Conservation (phyloP, 331 rosid genomes). For the Telfairia occidentalis region DNA sequence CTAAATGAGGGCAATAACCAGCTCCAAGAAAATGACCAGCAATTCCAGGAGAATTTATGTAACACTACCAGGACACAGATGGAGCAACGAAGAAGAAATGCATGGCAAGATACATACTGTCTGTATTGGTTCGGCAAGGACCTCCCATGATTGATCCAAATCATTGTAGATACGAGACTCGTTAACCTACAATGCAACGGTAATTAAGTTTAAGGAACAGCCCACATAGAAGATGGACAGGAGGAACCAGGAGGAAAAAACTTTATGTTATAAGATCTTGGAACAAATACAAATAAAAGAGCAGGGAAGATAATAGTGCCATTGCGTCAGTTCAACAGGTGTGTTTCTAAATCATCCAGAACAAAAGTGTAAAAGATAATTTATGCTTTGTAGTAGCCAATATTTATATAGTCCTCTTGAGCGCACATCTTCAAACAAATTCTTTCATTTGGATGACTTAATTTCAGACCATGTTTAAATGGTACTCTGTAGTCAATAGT, state of each 20-base stretch:
- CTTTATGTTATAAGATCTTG: background rate
- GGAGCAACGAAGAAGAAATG: background rate
- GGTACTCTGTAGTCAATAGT: too few species aligned
- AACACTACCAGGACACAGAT: background rate
- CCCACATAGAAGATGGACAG: background rate
- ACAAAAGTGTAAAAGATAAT: background rate
- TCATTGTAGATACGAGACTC: constrained; percentile 58
- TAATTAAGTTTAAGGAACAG: background rate
- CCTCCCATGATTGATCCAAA: constrained; percentile 79
- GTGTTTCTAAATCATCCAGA: background rate
- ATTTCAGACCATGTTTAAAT: background rate
- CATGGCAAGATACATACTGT: constrained; percentile 38
- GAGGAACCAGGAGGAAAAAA: background rate
- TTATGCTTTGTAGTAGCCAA: background rate
- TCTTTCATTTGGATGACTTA: background rate
- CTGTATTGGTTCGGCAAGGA: constrained; percentile 89
- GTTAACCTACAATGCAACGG: constrained; percentile 39
- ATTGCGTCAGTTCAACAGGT: background rate
- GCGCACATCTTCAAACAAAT: background rate
- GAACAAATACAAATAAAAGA: background rate
- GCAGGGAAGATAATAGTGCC: background rate
- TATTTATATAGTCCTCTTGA: background rate
- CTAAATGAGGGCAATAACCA: background rate
- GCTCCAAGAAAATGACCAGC: background rate
- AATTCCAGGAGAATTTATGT: background rate